These are phyloP conservation scores for Vitis labrusca DNA, from an alignment of 164 flowering plant species.

Conservation along the genomic window DNA sequence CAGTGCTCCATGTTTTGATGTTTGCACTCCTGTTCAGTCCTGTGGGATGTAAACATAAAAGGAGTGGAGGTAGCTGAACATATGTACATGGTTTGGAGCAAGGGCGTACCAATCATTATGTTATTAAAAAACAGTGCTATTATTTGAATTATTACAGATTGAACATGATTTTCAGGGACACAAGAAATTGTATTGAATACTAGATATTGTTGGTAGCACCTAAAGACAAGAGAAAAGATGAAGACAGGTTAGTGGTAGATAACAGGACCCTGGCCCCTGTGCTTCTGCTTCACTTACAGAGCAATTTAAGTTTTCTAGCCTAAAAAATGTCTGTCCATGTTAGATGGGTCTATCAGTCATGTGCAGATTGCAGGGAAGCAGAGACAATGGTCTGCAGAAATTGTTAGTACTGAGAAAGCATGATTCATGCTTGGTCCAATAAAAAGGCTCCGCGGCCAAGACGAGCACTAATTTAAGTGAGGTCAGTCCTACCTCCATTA, in stretches of 20 bases:
- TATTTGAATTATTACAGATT: no score
- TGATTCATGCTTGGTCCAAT: conserved; percentile 18
- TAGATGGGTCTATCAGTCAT: conserved; percentile 21
- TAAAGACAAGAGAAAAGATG: conserved; percentile 1
- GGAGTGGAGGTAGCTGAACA: no score
- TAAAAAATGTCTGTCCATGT: conserved; percentile 3
- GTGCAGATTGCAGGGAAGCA: conserved; percentile 24
- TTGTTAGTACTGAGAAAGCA: conserved; percentile 1
- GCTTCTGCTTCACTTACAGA: not conserved
- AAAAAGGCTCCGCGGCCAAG: conserved; percentile 27
- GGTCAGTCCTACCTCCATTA: conserved; percentile 3
- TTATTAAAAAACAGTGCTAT: no score
- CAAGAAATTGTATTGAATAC: not conserved
- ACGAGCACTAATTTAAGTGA: conserved; percentile 3
- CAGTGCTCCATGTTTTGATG: not conserved
- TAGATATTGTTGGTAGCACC: not conserved
- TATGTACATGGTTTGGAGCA: no score
- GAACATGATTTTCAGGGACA: no score
- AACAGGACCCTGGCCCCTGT: conserved; percentile 15
- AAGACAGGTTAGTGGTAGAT: not conserved
- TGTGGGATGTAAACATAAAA: no score
- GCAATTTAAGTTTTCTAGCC: not conserved
- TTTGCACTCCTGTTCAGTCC: not conserved
- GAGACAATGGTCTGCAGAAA: conserved; percentile 19
- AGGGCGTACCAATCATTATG: no score